Base-by-base conservation (phyloP, 352 stramenopile genomes). In the Pythium dissimile region DNA sequence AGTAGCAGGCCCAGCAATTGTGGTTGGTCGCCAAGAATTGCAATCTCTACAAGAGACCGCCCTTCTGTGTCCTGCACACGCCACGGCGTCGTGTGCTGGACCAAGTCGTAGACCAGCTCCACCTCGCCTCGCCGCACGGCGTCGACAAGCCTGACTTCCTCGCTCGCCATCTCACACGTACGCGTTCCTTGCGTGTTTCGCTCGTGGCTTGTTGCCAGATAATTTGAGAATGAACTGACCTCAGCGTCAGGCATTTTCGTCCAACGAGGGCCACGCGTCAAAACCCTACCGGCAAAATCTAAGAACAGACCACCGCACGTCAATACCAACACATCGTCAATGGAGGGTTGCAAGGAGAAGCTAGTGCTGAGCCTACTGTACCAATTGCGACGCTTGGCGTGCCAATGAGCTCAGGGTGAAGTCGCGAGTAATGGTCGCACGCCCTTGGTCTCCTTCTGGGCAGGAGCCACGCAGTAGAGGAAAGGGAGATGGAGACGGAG, bases 21-120 rank as follows among this genome's bases (percentile, higher is more conserved):
- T 23, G 73, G 43, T 16, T 66, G 57, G 26, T 65, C 26, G 5
- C 16, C 8, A 4, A 58, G 38, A 18, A 75, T 38, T 16, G 67
- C 67, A n/a, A 72, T 42, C 39, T 73, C 60, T 10, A 68, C 56
- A 12, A 76, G 51, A 24, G 64, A 67, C 15, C 48, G 47, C n/a
- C 67, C 43, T 23, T 38, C 52, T 12, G n/a, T 24, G 15, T 30
- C n/a, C 5, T n/a, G 28, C 18, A 53, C 27, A 16, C 45, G 45
- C 34, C 28, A n/a, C 18, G 13, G 30, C 30, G n/a, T 31, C 20
- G 13, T 12, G 11, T 37, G 23, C 8, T 13, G 26, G 3, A 47
- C 2, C 24, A 58, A 24, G 37, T 43, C 15, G 15, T 37, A 12
- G 11, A 42, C 7, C 13, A 16, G 8, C 10, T 30, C 13, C 44